Evolutionary conservation across 306 rosid species (phyloP), one percentile per base, ranked within the genome.

Genomic region (Hippophae rhamnoides): DNA sequence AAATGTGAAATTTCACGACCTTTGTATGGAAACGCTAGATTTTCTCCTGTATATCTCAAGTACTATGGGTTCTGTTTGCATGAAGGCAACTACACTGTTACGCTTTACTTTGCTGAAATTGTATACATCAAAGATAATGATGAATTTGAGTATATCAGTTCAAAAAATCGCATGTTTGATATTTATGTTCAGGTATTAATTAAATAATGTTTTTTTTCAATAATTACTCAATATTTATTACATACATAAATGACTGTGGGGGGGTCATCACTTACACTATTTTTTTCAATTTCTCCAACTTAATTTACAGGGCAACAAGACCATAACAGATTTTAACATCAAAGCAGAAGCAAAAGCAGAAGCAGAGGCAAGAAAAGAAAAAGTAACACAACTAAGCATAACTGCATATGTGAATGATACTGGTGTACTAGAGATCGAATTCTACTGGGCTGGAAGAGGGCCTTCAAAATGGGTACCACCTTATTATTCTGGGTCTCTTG

Each of bases 81-180:
- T 5, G 7, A 56, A n/a, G 78, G 78, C 11, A 43, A 31, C 40
- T 74, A 74, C 49, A 70, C 18, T 41, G 76, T 75, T 45, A 61
- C 69, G 41, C 76, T 75, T 41, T 65, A 70, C 47, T 75, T 76
- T 52, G 70, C 76, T 26, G 80, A 75, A 75, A 70, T 70, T 59
- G 13, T 67, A 3, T 58, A 23, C 18, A 6, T 1, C 0, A 23
- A 51, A 3, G 48, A 58, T 7, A 31, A 31, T 0, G 31, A 14
- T 6, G 57, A 48, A 0, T 7, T 5, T 7, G 58, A 43, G 60
- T 52, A 43, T 31, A 14, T 5, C 2, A 43, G 27, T 8, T 38
- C 25, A 10, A 60, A 13, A 48, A 51, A 43, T 45, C 66, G 72
- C 5, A 10, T 61, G 5, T 68, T 68, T 18, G 55, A 52, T 9